Base-by-base conservation (phyloP, 768 basidiomycete species). In the Suillus lakei region DNA sequence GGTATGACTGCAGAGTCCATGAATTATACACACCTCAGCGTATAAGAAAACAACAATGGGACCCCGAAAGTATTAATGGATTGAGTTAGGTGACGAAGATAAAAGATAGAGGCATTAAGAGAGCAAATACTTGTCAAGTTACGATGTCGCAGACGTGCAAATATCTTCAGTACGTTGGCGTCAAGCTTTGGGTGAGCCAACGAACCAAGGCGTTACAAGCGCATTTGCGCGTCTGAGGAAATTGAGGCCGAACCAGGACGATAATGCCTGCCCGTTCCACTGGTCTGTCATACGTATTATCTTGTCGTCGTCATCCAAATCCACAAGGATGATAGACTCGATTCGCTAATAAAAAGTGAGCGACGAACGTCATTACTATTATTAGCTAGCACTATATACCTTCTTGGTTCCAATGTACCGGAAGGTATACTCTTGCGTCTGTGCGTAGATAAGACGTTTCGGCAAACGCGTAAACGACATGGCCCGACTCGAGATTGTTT, bases 301-400 rank as follows among this genome's bases (percentile, higher is more conserved):
- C 77, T 83, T 88, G 64, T 88, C 84, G 54, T 88, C 76, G 5
- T 88, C 87, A 70, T 91, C 89, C 61, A 91, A 74, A 66, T 91
- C 88, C 5, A 91, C 85, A 10, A 83, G 73, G 28, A 91, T 79
- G 41, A 91, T 81, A 1, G 90, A 91, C 44, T 86, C 81, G 36
- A 90, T 77, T 10, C 79, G 71, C 90, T 91, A 61, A 15, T 16
- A 39, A 6, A n/a, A 28, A 39, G 50, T 41, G 28, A 68, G 59
- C 12, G 18, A n/a, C 18, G 23, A 28, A 21, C 50, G 30, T 34
- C 30, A 61, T 18, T 34, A 4, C 51, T 53, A 1, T 26, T 55
- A 2, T 3, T 41, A n/a, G 32, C 2, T 34, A n/a, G 10, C 10
- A 21, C 23, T 18, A 56, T 77, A 23, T 54, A 86, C 87, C 78